phyloP scores from a whole-genome alignment of 1,284 basidiomycete genomes.

The Marasmius oreades region DNA sequence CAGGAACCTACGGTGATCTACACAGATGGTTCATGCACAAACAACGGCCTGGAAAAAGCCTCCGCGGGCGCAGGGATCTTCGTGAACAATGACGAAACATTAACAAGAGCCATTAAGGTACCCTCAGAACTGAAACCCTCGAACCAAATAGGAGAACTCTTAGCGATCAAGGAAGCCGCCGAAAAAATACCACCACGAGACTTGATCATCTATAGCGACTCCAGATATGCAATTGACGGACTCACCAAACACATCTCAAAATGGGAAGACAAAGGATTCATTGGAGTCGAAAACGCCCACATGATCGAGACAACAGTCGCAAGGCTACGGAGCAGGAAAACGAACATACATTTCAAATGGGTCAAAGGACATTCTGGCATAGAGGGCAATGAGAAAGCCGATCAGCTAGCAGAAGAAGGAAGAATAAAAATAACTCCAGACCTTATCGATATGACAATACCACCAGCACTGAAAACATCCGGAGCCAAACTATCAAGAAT shows the following conservation, averaged over 20 bases:
- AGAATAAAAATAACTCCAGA: slow-evolving; percentile 10
- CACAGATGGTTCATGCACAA: slow-evolving; percentile 25
- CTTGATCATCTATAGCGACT: slow-evolving; percentile 15
- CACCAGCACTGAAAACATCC: slow-evolving; percentile 5
- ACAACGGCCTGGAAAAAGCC: slow-evolving; percentile 17
- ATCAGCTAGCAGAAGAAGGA: slow-evolving; percentile 17
- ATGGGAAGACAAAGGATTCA: slow-evolving; percentile 18
- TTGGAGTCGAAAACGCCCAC: slow-evolving; percentile 9
- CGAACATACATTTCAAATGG: slow-evolving; percentile 14
- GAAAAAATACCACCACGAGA: slow-evolving; percentile 2
- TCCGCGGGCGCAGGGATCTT: slow-evolving; percentile 22
- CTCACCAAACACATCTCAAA: slow-evolving; percentile 12
- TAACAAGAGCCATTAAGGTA: slow-evolving; percentile 19
- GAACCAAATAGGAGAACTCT: slow-evolving; percentile 24
- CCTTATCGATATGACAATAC: slow-evolving; percentile 10
- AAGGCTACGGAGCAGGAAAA: slow-evolving; percentile 5
- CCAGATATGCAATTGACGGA: slow-evolving; percentile 12
- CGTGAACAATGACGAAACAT: slow-evolving; percentile 9
- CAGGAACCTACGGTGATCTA: slow-evolving; percentile 9
- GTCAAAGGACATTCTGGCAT: slow-evolving; percentile 21
- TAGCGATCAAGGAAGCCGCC: slow-evolving; percentile 15
- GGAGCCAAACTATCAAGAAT: slow-evolving; percentile 23
- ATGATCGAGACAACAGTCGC: slow-evolving; percentile 7
- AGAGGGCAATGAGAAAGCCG: slow-evolving; percentile 20
- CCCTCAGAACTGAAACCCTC: slow-evolving; percentile 16